Conservation (phyloP, 768 basidiomycete species). For the Trametes cingulata region DNA sequence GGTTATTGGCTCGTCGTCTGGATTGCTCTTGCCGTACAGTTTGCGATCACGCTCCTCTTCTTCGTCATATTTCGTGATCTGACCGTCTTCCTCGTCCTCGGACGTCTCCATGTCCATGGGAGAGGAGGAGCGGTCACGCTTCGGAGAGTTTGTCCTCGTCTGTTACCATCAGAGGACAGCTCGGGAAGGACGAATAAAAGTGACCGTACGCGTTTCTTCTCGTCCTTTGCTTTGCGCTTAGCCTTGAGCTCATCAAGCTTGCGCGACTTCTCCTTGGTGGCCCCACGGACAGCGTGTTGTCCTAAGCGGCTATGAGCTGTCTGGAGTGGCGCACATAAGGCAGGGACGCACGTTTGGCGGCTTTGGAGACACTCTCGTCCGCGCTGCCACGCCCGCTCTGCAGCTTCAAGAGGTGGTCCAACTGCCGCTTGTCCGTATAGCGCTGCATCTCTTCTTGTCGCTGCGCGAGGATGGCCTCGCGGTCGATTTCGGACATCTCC, state of each 20-base stretch:
- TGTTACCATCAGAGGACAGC: slow-evolving; percentile 30
- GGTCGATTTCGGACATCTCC: slow-evolving; percentile 80
- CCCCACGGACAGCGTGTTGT: slow-evolving; percentile 70
- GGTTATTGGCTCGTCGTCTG: slow-evolving; percentile 50
- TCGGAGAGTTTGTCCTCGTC: slow-evolving; percentile 56
- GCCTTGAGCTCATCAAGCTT: slow-evolving; percentile 87
- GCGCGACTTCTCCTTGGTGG: slow-evolving; percentile 76
- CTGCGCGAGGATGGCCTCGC: slow-evolving; percentile 82
- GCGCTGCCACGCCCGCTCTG: slow-evolving; percentile 52
- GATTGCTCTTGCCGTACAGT: slow-evolving; percentile 43
- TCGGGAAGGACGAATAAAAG: background rate
- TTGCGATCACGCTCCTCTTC: slow-evolving; percentile 67
- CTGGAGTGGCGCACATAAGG: too few species aligned
- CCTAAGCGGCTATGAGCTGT: slow-evolving; percentile 43
- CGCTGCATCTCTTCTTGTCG: slow-evolving; percentile 82
- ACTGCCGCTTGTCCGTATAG: slow-evolving; percentile 64
- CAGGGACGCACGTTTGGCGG: slow-evolving; percentile 68
- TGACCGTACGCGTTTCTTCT: slow-evolving; percentile 72
- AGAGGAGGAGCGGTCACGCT: slow-evolving; percentile 73
- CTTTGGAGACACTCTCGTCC: slow-evolving; percentile 64
- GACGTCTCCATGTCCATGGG: slow-evolving; percentile 87
- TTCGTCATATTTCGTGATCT: slow-evolving; percentile 71
- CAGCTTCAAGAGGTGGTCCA: slow-evolving; percentile 73
- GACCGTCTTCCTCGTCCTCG: slow-evolving; percentile 79
- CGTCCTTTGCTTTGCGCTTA: slow-evolving; percentile 84